Evolutionary conservation across 495 filamentous ascomycete genomes (phyloP), one percentile per base, ranked within the genome.

Genomic region (Lasiosphaeria miniovina): DNA sequence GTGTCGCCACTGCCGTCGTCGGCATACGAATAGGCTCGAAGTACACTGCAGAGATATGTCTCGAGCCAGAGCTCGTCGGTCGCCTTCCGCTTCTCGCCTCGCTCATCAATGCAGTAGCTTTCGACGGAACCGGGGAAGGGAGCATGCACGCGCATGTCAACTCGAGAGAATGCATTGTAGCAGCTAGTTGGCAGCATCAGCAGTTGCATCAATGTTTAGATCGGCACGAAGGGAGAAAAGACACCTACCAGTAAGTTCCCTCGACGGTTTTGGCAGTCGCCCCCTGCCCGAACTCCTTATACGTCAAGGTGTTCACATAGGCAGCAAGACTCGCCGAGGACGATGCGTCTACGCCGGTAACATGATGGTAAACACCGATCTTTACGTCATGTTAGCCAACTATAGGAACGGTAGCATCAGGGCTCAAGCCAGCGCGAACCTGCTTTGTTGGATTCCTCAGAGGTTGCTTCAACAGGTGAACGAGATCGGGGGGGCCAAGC

Each of bases 121-220:
- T 98, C 93, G 41, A 98, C 90, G 24, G 88, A 90, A 54, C 94
- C 94, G 36, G 94, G 94, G 65, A 98, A 97, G 58, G 90, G 91
- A 34, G 97, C 94, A 65, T 96, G 90, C 24, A 98, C 93, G 48
- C 94, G 91, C 95, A 98, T 98, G 69, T 98, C 94, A 41, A 97
- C 82, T 59, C 96, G 85, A 9, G 94, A 98, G 77, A 98, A 98
- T 62, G 94, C 94, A 91, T 98, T 98, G 80, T 98, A 98, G 75
- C 95, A 98, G 76, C 90, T 95, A 68, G 14, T 57, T 49, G 36
- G 6, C 54, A 59, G 59, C n/a, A 61, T 31, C 50, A 10, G 38
- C 41, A n/a, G 32, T 49, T 1, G 24, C 24, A 24, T 24, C 24
- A 24, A 24, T 8, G 31, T 54, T 35, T 24, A 38, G 35, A 36